These are phyloP conservation scores for Hyaloscypha finlandica DNA, from an alignment of 495 filamentous ascomycete species.

Conservation along the genomic window DNA sequence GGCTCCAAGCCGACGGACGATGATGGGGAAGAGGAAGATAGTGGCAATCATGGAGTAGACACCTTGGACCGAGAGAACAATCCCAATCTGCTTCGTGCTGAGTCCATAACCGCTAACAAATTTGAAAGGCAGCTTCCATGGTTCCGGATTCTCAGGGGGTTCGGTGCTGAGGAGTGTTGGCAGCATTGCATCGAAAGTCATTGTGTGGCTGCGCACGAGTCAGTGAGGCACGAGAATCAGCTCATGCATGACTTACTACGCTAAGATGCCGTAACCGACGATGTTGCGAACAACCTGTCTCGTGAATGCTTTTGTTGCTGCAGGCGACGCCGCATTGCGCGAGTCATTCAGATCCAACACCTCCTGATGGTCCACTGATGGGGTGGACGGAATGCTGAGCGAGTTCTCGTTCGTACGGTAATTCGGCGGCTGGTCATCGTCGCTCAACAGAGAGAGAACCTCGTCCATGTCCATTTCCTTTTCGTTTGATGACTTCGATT, in stretches of 20 bases:
- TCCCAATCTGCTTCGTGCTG: constrained; percentile 77
- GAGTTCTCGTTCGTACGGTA: constrained; percentile 63
- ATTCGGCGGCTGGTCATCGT: constrained; percentile 40
- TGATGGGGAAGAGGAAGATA: constrained; percentile 75
- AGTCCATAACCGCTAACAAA: constrained; percentile 87
- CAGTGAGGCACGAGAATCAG: constrained; percentile 14
- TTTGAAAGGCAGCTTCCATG: constrained; percentile 69
- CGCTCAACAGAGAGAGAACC: constrained; percentile 43
- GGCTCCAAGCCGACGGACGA: constrained; percentile 70
- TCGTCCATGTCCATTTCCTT: constrained; percentile 42
- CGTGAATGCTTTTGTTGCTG: constrained; percentile 64
- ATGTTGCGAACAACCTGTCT: constrained; percentile 81
- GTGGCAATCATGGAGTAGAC: constrained; percentile 84
- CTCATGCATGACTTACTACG: constrained; percentile 72
- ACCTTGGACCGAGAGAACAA: constrained; percentile 88
- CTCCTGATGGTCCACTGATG: constrained; percentile 27
- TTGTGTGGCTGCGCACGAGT: constrained; percentile 59
- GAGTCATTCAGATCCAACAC: constrained; percentile 26
- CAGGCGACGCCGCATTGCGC: constrained; percentile 21
- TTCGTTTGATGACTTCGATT: constrained; percentile 29
- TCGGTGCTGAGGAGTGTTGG: constrained; percentile 87
- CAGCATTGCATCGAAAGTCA: constrained; percentile 91
- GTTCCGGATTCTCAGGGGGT: constrained; percentile 45
- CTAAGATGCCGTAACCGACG: constrained; percentile 86
- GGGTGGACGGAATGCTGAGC: constrained; percentile 49